Percentiles rank a stretch among this genome's conserved stretches.
These are phyloP conservation scores for Chaetomium globosum DNA, from an alignment of 2,329 filamentous ascomycete genomes.

Conservation along the genomic window DNA sequence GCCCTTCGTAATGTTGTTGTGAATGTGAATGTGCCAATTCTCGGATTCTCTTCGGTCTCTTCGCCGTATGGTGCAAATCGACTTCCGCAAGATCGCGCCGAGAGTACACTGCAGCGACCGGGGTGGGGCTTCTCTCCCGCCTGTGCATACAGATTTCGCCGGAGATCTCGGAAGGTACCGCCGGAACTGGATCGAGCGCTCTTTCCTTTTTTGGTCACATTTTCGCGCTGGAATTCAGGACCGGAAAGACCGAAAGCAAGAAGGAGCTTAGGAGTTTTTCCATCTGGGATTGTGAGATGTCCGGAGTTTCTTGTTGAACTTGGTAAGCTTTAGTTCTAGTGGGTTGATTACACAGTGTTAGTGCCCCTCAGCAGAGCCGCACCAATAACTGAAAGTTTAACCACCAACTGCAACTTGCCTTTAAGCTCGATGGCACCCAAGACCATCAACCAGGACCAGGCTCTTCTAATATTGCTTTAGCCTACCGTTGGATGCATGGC, in stretches of 20 bases:
- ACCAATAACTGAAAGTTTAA: background rate
- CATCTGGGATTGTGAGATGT: background rate
- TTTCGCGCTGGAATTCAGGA: background rate
- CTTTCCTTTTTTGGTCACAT: slow-evolving; percentile 3
- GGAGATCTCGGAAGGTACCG: slow-evolving; percentile 25
- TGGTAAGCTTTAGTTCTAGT: background rate
- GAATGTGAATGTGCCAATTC: background rate
- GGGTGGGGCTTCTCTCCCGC: slow-evolving; percentile 21
- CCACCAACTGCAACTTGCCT: background rate
- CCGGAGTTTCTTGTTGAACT: background rate
- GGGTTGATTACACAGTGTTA: background rate
- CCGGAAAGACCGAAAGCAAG: background rate
- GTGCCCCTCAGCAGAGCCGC: background rate
- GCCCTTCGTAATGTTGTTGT: no score
- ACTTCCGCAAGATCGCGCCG: slow-evolving; percentile 13
- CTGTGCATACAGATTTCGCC: slow-evolving; percentile 23
- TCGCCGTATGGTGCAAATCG: slow-evolving; percentile 6
- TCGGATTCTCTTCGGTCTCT: background rate
- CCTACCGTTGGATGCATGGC: slow-evolving; percentile 7
- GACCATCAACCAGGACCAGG: background rate
- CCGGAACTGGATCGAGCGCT: slow-evolving; percentile 17
- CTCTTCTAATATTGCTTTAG: background rate
- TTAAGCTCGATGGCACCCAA: slow-evolving; percentile 2
- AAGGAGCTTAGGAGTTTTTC: background rate
- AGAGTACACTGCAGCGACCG: slow-evolving; percentile 13